Evolutionary conservation across 768 basidiomycete genomes (phyloP).

Genomic region (Naganishia antarctica): DNA sequence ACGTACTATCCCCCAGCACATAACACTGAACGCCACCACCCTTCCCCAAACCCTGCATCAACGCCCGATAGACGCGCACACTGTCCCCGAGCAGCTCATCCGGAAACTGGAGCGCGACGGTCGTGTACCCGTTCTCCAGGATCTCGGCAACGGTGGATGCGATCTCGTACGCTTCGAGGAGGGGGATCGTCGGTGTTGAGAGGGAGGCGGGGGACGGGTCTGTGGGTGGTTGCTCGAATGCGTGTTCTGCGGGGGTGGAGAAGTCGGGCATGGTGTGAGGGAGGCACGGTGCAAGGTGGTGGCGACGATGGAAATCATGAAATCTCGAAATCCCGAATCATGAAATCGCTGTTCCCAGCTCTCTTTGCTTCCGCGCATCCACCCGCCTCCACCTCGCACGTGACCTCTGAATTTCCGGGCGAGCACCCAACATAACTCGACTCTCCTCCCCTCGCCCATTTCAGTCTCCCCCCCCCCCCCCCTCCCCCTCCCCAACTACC

Average conservation of each 20-base stretch:
- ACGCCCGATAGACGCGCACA: conserved; percentile 68
- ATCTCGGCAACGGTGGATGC: conserved; percentile 25
- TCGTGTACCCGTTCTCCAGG: conserved; percentile 50
- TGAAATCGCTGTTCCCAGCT: too few relatives aligned
- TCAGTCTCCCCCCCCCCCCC: too few relatives aligned
- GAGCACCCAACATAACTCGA: too few relatives aligned
- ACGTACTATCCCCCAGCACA: conserved; percentile 94
- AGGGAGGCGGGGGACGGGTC: conserved; percentile 19
- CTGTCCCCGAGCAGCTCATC: conserved; percentile 84
- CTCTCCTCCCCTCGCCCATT: too few relatives aligned
- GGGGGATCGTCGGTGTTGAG: conserved; percentile 12
- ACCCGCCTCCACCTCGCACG: too few relatives aligned
- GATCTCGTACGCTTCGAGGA: conserved; percentile 25
- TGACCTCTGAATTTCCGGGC: too few relatives aligned
- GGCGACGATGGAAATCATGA: too few relatives aligned
- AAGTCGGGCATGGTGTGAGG: conserved; percentile 35
- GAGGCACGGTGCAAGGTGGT: background rate
- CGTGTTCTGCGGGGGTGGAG: conserved; percentile 46
- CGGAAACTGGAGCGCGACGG: conserved; percentile 85
- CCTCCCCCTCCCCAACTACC: too few relatives aligned
- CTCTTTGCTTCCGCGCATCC: too few relatives aligned
- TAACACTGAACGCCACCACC: conserved; percentile 62
- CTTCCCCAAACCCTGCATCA: conserved; percentile 54
- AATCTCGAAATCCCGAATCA: too few relatives aligned
- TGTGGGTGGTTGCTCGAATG: conserved; percentile 35